Evolutionary conservation across 2,329 filamentous ascomycete genomes (phyloP), one percentile per base, ranked within the genome.

Genomic region (Penicillium sp.): DNA sequence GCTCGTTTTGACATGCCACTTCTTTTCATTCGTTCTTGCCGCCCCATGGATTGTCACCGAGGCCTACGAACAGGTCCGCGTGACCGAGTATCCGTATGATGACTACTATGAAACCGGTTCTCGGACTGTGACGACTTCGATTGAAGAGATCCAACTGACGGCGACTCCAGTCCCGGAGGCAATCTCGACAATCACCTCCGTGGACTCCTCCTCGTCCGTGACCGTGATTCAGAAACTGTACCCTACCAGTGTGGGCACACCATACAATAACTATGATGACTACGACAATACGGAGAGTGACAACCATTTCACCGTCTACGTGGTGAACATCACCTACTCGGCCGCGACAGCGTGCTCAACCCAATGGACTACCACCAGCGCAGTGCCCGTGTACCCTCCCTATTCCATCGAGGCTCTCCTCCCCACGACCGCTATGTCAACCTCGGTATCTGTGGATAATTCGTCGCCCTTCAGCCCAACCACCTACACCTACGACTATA

Each of bases 21-120:
- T 61, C 16, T 51, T 45, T 50, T 59, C 64, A 10, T 55, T 67
- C 55, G 63, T 63, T 59, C 23, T 54, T 16, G 69, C 69, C 2
- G 62, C 60, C 8, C 70, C 70, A 10, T 72, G 70, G 70, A 67
- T 72, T 26, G 66, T 67, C 33, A 72, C 70, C 3, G 64, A 68
- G 35, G 51, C 61, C 51, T 71, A 67, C 26, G 60, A 71, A 54
- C 54, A 62, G 43, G 50, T 58, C 9, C 21, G 57, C 29, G 46
- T 47, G 10, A 67, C 64, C 2, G 14, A 50, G 13, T 55, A 57
- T 27, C 50, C 19, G 11, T 46, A 51, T 14, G 33, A 57, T 8
- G 51, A 61, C 19, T 55, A 53, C 54, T 55, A 61, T 27, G 23
- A 55, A 11, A n/a, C 26, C 19, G 58, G 21, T 14, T 53, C 50